Percentiles rank a stretch among this genome's conserved stretches.
Evolutionary conservation across 129 eudicot genomes (phyloP).

Genomic region (Helichrysum umbraculigerum): DNA sequence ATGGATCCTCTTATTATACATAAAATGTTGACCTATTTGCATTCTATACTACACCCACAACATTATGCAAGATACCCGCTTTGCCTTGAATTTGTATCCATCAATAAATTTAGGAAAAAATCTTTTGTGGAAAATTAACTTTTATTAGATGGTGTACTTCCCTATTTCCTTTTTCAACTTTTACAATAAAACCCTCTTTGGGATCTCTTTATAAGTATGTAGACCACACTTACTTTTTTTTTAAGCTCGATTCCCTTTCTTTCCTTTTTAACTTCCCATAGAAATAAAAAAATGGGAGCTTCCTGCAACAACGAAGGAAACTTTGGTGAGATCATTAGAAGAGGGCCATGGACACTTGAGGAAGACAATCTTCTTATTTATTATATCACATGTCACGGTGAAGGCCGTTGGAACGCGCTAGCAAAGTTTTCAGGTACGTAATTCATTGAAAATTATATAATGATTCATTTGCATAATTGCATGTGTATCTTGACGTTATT

Average conservation of each 20-base stretch:
- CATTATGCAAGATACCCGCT: not conserved
- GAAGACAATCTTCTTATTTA: constrained; percentile 54
- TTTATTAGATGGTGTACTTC: constrained; percentile 30
- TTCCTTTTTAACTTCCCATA: constrained; percentile 4
- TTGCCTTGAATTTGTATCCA: constrained; percentile 18
- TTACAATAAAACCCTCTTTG: constrained; percentile 29
- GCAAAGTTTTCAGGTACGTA: constrained; percentile 45
- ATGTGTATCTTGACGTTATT: not conserved
- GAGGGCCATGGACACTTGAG: constrained; percentile 64
- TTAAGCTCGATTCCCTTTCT: constrained; percentile 8
- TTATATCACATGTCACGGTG: constrained; percentile 49
- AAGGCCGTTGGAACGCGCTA: constrained; percentile 60
- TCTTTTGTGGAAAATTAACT: constrained; percentile 30
- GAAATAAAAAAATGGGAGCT: constrained; percentile 14
- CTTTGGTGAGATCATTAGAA: constrained; percentile 32
- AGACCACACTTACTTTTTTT: constrained; percentile 27
- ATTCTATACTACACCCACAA: too few species aligned
- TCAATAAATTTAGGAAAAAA: constrained; percentile 16
- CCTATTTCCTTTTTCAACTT: constrained; percentile 34
- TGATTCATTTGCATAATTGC: not conserved
- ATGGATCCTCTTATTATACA: too few species aligned
- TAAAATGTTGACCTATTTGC: too few species aligned
- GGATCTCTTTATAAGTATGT: constrained; percentile 37
- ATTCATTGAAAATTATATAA: not conserved
- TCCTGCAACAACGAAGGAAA: constrained; percentile 32